Conservation (phyloP, 2,329 filamentous ascomycete genomes). For the Knufia fluminis region DNA sequence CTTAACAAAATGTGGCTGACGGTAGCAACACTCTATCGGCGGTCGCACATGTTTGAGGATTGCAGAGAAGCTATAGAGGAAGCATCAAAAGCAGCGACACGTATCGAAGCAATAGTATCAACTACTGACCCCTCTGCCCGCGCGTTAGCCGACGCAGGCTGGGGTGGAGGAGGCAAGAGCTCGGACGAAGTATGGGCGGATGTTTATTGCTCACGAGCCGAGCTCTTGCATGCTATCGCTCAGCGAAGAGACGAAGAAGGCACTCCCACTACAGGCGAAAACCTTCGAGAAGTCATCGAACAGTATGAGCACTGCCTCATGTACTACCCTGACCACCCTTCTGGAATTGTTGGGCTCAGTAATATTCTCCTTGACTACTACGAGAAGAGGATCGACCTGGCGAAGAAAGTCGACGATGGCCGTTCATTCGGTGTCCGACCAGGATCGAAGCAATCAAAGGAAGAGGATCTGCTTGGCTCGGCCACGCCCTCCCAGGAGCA, state of each 20-base stretch:
- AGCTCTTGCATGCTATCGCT: conserved; percentile 54
- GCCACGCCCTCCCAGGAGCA: conserved; percentile 6
- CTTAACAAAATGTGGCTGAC: conserved; percentile 81
- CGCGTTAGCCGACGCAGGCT: conserved; percentile 56
- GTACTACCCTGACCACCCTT: conserved; percentile 68
- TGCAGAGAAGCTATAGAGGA: conserved; percentile 70
- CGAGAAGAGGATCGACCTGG: conserved; percentile 38
- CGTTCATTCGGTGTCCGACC: conserved; percentile 22
- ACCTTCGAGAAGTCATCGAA: conserved; percentile 59
- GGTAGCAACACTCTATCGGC: conserved; percentile 77
- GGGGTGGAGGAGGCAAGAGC: conserved; percentile 66
- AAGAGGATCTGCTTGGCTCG: conserved; percentile 6
- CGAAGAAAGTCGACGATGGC: conserved; percentile 24
- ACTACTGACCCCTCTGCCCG: conserved; percentile 54
- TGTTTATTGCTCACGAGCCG: conserved; percentile 67
- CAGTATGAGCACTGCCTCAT: conserved; percentile 76
- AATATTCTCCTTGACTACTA: conserved; percentile 83
- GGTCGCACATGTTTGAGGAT: conserved; percentile 71
- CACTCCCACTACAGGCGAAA: conserved; percentile 9
- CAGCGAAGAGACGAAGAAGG: conserved; percentile 24
- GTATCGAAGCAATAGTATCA: conserved; percentile 58
- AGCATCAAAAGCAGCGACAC: conserved; percentile 65
- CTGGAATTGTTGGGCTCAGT: conserved; percentile 71
- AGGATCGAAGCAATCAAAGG: conserved; percentile 14
- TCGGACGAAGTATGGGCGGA: conserved; percentile 80